Percentiles rank a stretch among this genome's conserved stretches.
These are phyloP conservation scores for Zopfia rhizophila DNA, from an alignment of 2,329 filamentous ascomycete genomes.

Conservation along the genomic window DNA sequence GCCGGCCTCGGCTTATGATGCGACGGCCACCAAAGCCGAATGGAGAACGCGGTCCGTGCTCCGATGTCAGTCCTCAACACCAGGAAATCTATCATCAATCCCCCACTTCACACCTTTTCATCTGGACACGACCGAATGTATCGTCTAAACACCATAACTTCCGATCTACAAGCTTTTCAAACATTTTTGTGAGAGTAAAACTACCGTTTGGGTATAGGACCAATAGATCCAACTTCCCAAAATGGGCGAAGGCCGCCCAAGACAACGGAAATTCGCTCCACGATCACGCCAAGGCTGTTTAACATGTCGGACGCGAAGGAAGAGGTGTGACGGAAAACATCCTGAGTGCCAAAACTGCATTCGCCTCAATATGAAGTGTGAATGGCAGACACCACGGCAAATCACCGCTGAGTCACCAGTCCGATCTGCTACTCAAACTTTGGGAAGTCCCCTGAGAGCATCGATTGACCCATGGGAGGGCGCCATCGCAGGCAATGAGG, in stretches of 20 bases:
- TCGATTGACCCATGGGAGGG: constrained; percentile 44
- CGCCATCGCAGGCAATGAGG: constrained; percentile 34
- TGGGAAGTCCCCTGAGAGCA: constrained; percentile 26
- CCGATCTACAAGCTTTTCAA: too few species aligned
- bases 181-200: too few species aligned
- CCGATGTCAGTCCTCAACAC: too few species aligned
- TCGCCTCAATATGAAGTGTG: constrained; percentile 47
- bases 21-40: too few species aligned
- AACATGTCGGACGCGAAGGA: constrained; percentile 47
- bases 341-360: constrained; percentile 48
- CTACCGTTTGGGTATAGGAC: too few species aligned
- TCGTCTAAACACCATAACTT: too few species aligned
- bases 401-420: constrained; percentile 28
- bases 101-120: too few species aligned
- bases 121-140: too few species aligned
- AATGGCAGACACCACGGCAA: constrained; percentile 46
- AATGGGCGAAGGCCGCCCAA: constrained; percentile 45
- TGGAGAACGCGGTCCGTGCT: too few species aligned
- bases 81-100: too few species aligned
- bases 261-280: constrained; percentile 50
- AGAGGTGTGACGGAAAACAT: constrained; percentile 47
- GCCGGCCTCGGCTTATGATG: too few species aligned
- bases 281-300: constrained; percentile 49
- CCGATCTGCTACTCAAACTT: constrained; percentile 28
- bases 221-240: too few species aligned